These are phyloP conservation scores for Leccinum broughii DNA, from an alignment of 768 basidiomycete species.

Conservation along the genomic window DNA sequence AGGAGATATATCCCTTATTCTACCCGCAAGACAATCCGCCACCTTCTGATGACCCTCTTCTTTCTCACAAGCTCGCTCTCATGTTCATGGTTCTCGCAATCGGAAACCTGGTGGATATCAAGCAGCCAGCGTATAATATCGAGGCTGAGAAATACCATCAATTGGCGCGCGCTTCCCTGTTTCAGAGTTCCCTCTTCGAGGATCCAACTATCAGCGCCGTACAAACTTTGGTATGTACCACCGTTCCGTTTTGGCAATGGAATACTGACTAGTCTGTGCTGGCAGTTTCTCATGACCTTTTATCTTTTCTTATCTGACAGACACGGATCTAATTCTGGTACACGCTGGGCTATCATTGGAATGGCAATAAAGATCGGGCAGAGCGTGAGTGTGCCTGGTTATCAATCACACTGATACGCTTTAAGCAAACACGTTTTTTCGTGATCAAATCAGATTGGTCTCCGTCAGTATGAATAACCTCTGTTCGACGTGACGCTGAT, in stretches of 20 bases:
- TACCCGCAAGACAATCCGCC: constrained; percentile 48
- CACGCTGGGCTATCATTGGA: constrained; percentile 69
- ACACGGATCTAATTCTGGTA: constrained; percentile 63
- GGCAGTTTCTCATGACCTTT: constrained; percentile 67
- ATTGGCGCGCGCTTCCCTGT: constrained; percentile 62
- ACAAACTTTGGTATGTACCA: constrained; percentile 56
- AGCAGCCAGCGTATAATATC: constrained; percentile 55
- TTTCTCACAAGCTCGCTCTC: constrained; percentile 62
- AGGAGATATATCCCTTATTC: constrained; percentile 58
- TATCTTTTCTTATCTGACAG: constrained; percentile 70
- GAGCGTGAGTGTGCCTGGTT: constrained; percentile 50
- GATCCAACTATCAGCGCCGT: constrained; percentile 68
- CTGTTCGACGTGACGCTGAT: constrained; percentile 7
- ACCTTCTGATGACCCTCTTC: constrained; percentile 49
- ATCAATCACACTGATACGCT: neutral
- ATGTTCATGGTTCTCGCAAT: constrained; percentile 69
- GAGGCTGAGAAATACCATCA: constrained; percentile 75
- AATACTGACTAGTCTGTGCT: constrained; percentile 21
- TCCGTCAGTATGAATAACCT: constrained; percentile 48
- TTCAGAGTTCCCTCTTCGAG: constrained; percentile 64
- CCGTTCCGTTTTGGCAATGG: constrained; percentile 26
- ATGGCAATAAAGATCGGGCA: constrained; percentile 69
- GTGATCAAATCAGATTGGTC: constrained; percentile 52
- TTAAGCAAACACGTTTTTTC: constrained; percentile 7
- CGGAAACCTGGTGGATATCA: constrained; percentile 60